Evolutionary conservation across 2,329 filamentous ascomycete species (phyloP).

Genomic region (Ophiostoma quercus): DNA sequence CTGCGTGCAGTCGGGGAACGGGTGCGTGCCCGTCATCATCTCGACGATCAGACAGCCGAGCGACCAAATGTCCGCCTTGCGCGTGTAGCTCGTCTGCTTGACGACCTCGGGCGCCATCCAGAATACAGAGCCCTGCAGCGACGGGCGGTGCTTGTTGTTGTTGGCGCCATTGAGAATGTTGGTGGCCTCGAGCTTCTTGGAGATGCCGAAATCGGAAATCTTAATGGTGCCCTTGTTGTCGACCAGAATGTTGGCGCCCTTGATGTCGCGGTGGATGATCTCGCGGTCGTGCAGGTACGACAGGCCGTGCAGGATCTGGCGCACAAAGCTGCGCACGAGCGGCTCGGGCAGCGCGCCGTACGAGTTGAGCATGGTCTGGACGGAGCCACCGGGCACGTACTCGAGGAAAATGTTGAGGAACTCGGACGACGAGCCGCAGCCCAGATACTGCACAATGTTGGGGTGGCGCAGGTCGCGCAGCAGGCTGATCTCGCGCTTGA

Average conservation of each 20-base stretch:
- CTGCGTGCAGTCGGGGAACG: conserved; percentile 95
- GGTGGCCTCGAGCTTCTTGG: conserved; percentile 91
- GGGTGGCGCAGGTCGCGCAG: conserved; percentile 89
- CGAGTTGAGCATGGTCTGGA: conserved; percentile 97
- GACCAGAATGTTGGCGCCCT: conserved; percentile 96
- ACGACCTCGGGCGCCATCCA: conserved; percentile 99
- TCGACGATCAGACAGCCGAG: conserved; percentile 94
- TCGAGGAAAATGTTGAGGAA: conserved; percentile 99
- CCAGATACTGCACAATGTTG: conserved; percentile 97
- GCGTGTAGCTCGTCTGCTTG: conserved; percentile 93
- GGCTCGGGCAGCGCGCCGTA: conserved; percentile 93
- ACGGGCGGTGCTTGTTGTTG: conserved; percentile 65
- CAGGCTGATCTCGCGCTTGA: conserved; percentile 93
- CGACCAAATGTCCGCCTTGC: conserved; percentile 98
- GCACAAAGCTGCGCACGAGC: conserved; percentile 90
- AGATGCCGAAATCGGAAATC: conserved; percentile 98
- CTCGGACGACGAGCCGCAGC: conserved; percentile 83
- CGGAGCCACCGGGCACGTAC: conserved; percentile 94
- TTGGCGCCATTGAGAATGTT: conserved; percentile 68
- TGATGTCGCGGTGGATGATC: conserved; percentile 98
- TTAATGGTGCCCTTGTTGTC: conserved; percentile 99
- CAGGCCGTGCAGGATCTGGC: conserved; percentile 87
- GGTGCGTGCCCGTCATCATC: conserved; percentile 97
- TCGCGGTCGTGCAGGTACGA: conserved; percentile 90
- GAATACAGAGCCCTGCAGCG: conserved; percentile 93